phyloP scores from a whole-genome alignment of 805 yeast species.

The Lipomyces mesembrius region DNA sequence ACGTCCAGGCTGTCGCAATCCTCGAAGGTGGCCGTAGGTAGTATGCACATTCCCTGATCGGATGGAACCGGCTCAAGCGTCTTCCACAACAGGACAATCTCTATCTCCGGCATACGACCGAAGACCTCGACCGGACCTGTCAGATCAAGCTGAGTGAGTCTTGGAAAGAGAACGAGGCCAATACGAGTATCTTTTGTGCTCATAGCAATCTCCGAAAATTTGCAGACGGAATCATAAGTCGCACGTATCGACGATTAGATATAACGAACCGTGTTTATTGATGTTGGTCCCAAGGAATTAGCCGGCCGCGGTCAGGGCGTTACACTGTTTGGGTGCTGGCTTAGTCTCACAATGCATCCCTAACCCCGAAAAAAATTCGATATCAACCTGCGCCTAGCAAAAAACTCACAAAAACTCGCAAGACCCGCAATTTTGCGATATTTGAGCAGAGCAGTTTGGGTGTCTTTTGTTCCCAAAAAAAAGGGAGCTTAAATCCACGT shows the following conservation, averaged over 20 bases:
- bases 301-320: too few species aligned
- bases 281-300: neutral
- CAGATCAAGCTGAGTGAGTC: conserved; percentile 17
- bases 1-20: conserved; percentile 13
- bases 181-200: neutral
- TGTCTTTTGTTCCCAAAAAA: too few species aligned
- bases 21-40: conserved; percentile 9
- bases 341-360: too few species aligned
- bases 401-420: too few species aligned
- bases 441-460: too few species aligned
- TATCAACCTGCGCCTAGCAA: too few species aligned
- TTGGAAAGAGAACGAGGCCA: conserved; percentile 15
- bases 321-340: too few species aligned
- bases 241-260: neutral
- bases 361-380: too few species aligned
- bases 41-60: conserved; percentile 8
- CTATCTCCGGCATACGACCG: conserved; percentile 5
- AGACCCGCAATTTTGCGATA: too few species aligned
- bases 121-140: conserved; percentile 19
- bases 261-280: neutral
- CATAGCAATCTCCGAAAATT: neutral
- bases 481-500: too few species aligned
- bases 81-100: conserved; percentile 11
- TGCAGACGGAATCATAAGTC: neutral
- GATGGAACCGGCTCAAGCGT: conserved; percentile 8